phyloP scores from a whole-genome alignment of 2,329 filamentous ascomycete species.

The Cladobotryum mycophilum region DNA sequence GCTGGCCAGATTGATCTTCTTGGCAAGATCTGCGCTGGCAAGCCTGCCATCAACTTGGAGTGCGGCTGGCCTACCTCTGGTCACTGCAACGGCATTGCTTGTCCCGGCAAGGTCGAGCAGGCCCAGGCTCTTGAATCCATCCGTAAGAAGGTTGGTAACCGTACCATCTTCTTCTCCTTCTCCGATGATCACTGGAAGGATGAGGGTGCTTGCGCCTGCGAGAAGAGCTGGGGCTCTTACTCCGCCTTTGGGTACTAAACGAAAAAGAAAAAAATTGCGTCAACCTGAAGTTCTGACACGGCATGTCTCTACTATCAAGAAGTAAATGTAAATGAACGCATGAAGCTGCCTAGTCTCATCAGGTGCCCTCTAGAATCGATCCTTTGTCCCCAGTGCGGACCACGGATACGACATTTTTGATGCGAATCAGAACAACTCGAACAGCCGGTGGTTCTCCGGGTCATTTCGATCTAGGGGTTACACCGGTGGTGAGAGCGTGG shows the following conservation, averaged over 20 bases:
- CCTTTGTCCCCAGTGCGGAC: not conserved
- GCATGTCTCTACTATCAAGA: conserved; percentile 1
- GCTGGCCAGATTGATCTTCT: conserved; percentile 66
- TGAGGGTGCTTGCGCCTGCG: conserved; percentile 61
- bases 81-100: conserved; percentile 62
- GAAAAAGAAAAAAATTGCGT: not conserved
- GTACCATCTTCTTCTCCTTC: conserved; percentile 76
- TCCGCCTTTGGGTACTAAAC: conserved; percentile 14
- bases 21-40: conserved; percentile 61
- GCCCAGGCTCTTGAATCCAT: conserved; percentile 66
- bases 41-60: conserved; percentile 77
- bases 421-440: too few relatives aligned
- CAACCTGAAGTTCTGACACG: not conserved
- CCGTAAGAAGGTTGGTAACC: conserved; percentile 55
- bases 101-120: conserved; percentile 64
- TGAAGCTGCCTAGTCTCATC: conserved; percentile 2
- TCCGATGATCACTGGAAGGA: conserved; percentile 78
- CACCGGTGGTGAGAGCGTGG: not conserved
- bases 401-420: too few relatives aligned
- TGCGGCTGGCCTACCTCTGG: conserved; percentile 80
- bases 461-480: not conserved
- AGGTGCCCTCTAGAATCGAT: not conserved
- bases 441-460: not conserved
- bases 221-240: conserved; percentile 71
- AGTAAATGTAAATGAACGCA: conserved; percentile 4